phyloP scores from a whole-genome alignment of 2,329 filamentous ascomycete genomes.

The Cladosporium phlei region DNA sequence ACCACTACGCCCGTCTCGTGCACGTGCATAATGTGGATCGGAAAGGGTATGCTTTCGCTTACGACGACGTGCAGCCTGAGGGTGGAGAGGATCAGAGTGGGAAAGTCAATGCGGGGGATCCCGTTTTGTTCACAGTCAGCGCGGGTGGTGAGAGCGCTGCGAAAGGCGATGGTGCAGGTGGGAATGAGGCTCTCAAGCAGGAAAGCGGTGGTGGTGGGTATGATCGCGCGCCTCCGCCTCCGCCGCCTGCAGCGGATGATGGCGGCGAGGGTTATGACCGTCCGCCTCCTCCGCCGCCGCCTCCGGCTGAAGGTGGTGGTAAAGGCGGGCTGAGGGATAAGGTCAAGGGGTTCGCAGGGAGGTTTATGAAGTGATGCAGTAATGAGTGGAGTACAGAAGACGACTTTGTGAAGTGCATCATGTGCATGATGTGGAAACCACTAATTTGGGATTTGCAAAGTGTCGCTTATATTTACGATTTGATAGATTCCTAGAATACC shows the following conservation, averaged over 20 bases:
- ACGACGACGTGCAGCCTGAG: constrained; percentile 62
- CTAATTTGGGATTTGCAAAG: too few relatives aligned
- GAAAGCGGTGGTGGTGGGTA: background rate
- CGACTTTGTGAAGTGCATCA: too few relatives aligned
- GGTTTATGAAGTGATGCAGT: constrained; percentile 18
- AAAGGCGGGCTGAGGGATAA: constrained; percentile 17
- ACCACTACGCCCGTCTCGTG: constrained; percentile 58
- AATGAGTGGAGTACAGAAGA: too few relatives aligned
- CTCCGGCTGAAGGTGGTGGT: background rate
- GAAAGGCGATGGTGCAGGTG: constrained; percentile 10
- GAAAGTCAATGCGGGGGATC: constrained; percentile 45
- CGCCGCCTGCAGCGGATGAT: background rate
- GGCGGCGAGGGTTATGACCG: constrained; percentile 12
- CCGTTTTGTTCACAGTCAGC: constrained; percentile 43
- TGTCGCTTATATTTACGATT: too few relatives aligned
- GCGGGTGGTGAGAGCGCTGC: constrained; percentile 39
- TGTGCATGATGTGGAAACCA: too few relatives aligned
- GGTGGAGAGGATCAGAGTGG: constrained; percentile 54
- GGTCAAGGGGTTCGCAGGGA: constrained; percentile 19
- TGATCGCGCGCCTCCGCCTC: constrained; percentile 7
- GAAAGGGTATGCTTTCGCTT: constrained; percentile 62
- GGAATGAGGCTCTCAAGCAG: constrained; percentile 1
- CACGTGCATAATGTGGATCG: constrained; percentile 57
- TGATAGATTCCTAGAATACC: too few relatives aligned
- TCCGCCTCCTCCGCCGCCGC: constrained; percentile 17